Base-by-base conservation (phyloP, 2,329 filamentous ascomycete species). In the Aspergillus sp. region DNA sequence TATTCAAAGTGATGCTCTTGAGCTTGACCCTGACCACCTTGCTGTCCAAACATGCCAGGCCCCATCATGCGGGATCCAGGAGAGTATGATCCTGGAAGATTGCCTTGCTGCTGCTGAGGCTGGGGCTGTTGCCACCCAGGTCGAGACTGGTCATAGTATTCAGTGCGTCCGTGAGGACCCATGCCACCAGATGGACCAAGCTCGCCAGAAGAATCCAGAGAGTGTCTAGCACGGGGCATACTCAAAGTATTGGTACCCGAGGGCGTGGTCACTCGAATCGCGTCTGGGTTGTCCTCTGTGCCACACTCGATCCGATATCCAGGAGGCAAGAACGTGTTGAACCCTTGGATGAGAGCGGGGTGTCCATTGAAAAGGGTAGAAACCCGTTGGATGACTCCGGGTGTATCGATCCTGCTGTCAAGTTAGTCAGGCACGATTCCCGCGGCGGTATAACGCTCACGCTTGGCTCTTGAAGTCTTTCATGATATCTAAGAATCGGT, bases 391-490 rank as follows among this genome's bases (percentile, higher is more conserved):
- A 99, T 99, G 2, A 99, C 95, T 1, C 95, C 95, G 0, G 95
- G 95, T 0, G 95, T 99, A 74, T 99, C 95, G 70, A 99, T 99
- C 3, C 90, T 82, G 64, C 39, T 25, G 47, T 10, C 50, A 56
- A 54, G 68, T 67, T 60, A 68, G 62, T 47, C 52, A 36, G 19
- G 21, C 30, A 44, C 21, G 32, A 32, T 54, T 32, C 19, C 15
- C 25, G 23, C 55, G 19, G 36, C 51, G 61, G 57, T 27, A 47
- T 42, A 47, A 50, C 58, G 84, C 90, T 79, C 82, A 93, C 86
- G 93, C 92, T 79, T 96, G 94, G 70, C 92, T 96, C 79, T 99
- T 99, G 76, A 99, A 99, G 70, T 99, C 95, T 73, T 99, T 99
- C 95, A 99, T 99, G 52, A 99, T 99, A 69, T 99, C 95, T 49